Evolutionary conservation across 1,284 basidiomycete species (phyloP).

Genomic region (Ceratobasidium sp.): DNA sequence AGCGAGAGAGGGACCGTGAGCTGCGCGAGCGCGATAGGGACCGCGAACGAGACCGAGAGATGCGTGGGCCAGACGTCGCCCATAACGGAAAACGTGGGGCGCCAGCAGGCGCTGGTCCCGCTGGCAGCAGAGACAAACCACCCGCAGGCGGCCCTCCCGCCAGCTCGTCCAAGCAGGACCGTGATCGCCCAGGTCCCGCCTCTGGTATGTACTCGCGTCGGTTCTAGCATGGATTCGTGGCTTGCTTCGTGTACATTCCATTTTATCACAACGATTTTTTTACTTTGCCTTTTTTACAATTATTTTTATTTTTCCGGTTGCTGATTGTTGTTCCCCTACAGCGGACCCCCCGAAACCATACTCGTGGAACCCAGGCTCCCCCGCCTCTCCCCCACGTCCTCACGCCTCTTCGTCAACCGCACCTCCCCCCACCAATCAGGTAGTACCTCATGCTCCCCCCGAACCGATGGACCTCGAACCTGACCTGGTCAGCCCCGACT

Average conservation of each 20-base stretch:
- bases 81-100: constrained; percentile 40
- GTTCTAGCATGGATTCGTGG: constrained; percentile 10
- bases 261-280: constrained; percentile 36
- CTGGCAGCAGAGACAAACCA: constrained; percentile 41
- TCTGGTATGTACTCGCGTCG: constrained; percentile 43
- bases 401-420: constrained; percentile 41
- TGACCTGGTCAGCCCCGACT: constrained; percentile 61
- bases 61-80: constrained; percentile 42
- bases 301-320: constrained; percentile 30
- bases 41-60: constrained; percentile 45
- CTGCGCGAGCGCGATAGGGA: constrained; percentile 49
- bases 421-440: constrained; percentile 24
- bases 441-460: constrained; percentile 46
- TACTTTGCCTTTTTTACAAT: constrained; percentile 30
- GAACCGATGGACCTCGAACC: constrained; percentile 59
- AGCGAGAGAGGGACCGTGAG: constrained; percentile 50
- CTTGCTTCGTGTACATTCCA: constrained; percentile 26
- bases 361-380: constrained; percentile 32
- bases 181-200: constrained; percentile 43
- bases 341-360: constrained; percentile 38
- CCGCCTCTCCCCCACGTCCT: constrained; percentile 44
- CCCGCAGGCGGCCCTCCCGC: constrained; percentile 42
- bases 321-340: constrained; percentile 40
- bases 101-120: constrained; percentile 15
- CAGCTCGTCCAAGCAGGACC: constrained; percentile 44